These are phyloP conservation scores for Pseudogymnoascus sp. DNA, from an alignment of 2,329 filamentous ascomycete species.

Conservation along the genomic window DNA sequence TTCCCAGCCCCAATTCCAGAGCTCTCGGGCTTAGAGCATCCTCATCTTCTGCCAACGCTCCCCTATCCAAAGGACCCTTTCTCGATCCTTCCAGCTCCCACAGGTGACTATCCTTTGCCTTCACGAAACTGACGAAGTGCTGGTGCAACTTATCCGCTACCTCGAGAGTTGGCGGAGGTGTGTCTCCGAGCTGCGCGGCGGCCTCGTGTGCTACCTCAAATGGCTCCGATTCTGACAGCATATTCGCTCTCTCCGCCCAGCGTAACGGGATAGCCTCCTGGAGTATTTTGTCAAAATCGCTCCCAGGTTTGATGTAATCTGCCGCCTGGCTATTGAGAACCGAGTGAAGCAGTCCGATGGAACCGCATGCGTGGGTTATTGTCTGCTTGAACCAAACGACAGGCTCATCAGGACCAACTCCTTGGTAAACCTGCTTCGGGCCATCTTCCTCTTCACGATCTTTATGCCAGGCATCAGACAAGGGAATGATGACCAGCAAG, in stretches of 20 bases:
- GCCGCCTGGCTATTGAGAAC: constrained; percentile 66
- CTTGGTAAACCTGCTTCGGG: constrained; percentile 54
- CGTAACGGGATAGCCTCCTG: constrained; percentile 59
- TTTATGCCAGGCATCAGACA: constrained; percentile 70
- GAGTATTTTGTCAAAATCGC: constrained; percentile 54
- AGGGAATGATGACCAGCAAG: constrained; percentile 85
- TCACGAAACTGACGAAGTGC: constrained; percentile 94
- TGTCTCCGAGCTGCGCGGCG: constrained; percentile 72
- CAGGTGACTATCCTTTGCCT: constrained; percentile 56
- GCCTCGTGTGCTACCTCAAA: constrained; percentile 72
- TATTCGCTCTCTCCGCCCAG: constrained; percentile 57
- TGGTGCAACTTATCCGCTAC: constrained; percentile 66
- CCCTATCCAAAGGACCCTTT: constrained; percentile 57
- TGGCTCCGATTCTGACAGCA: constrained; percentile 71
- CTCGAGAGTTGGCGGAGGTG: constrained; percentile 65
- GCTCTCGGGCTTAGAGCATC: constrained; percentile 71
- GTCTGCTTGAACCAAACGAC: constrained; percentile 95
- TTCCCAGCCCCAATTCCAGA: constrained; percentile 53
- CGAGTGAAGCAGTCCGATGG: constrained; percentile 82
- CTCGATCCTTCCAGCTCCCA: constrained; percentile 66
- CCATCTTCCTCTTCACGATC: constrained; percentile 69
- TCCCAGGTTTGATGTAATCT: constrained; percentile 24
- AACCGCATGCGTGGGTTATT: constrained; percentile 84
- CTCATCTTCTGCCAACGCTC: constrained; percentile 48
- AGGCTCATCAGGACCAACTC: constrained; percentile 60